Percentiles rank a stretch among this genome's conserved stretches.
These are phyloP conservation scores for Trametes meyenii DNA, from an alignment of 768 basidiomycete genomes.

Conservation along the genomic window DNA sequence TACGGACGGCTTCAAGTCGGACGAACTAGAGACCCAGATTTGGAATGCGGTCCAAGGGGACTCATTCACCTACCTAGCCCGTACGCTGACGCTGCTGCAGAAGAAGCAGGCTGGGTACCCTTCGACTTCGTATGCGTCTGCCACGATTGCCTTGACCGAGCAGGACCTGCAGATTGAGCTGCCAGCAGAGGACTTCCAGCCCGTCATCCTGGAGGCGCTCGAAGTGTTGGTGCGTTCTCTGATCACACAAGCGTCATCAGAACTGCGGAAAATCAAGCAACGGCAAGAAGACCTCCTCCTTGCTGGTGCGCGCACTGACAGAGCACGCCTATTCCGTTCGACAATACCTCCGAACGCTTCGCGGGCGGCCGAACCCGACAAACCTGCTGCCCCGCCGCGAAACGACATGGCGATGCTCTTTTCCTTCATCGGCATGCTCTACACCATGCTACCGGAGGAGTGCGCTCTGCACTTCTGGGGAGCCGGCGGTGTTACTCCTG, in stretches of 20 bases:
- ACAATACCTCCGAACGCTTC: constrained; percentile 31
- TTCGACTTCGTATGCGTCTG: constrained; percentile 32
- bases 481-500: constrained; percentile 50
- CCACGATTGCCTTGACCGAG: constrained; percentile 33
- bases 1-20: constrained; percentile 67
- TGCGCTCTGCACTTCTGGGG: constrained; percentile 88
- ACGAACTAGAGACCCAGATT: constrained; percentile 79
- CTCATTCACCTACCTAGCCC: constrained; percentile 71
- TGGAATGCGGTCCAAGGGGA: constrained; percentile 85
- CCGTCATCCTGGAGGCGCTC: constrained; percentile 59
- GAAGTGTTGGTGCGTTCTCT: constrained; percentile 73
- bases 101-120: constrained; percentile 40
- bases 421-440: constrained; percentile 81
- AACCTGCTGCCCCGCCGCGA: constrained; percentile 51
- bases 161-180: constrained; percentile 43
- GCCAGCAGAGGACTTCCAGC: constrained; percentile 53
- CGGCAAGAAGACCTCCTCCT: constrained; percentile 84
- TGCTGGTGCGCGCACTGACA: constrained; percentile 65
- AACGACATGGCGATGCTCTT: constrained; percentile 87
- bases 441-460: constrained; percentile 72
- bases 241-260: constrained; percentile 77
- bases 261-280: constrained; percentile 85
- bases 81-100: constrained; percentile 60
- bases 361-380: constrained; percentile 31
- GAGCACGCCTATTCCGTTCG: constrained; percentile 54